Evolutionary conservation across 129 eudicot genomes (phyloP), one percentile per base, ranked within the genome.

Genomic region (Lactuca saligna): DNA sequence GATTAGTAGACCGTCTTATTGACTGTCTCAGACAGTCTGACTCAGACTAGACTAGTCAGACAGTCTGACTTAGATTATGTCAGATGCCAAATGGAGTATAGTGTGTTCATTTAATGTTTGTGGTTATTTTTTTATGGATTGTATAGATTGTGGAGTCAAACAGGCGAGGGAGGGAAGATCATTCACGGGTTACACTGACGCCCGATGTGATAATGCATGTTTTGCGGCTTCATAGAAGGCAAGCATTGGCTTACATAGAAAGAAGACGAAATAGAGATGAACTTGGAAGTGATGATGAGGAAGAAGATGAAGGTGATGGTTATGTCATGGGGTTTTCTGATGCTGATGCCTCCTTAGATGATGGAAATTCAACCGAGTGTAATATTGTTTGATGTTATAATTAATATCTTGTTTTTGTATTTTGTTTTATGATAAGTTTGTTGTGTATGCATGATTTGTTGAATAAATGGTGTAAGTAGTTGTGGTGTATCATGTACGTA

Each of bases 181-280:
- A 82, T 70, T 88, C 91, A 29, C 84, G 82, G 4, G 84, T 83
- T 37, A 79, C 95, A 17, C 87, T 87, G 60, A 82, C 93, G 15
- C 96, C 97, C 0, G 96, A 85, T 50, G 86, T 87, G 38, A 79
- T 83, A 17, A 91, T 91, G 97, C 97, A 88, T 60, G 93, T 88
- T 73, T 76, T 91, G 54, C 87, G 97, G 51, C 79, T 91, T 42
- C 92, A 88, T 58, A 80, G 93, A 78, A 78, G 97, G 76, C 97
- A 88, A 61, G 88, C 93, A 8, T 72, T 80, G 73, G 88, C 87
- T 63, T 91, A 83, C 71, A 76, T 86, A 0, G 93, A 91, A 78
- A 73, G 97, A 66, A 77, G 87, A 63, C 70, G 66, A 12, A 65
- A 75, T 44, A 79, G 90, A 81, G 77, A 78, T 15, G 93, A 83